phyloP scores from a whole-genome alignment of 805 yeast genomes.

The Candida multigemmis region DNA sequence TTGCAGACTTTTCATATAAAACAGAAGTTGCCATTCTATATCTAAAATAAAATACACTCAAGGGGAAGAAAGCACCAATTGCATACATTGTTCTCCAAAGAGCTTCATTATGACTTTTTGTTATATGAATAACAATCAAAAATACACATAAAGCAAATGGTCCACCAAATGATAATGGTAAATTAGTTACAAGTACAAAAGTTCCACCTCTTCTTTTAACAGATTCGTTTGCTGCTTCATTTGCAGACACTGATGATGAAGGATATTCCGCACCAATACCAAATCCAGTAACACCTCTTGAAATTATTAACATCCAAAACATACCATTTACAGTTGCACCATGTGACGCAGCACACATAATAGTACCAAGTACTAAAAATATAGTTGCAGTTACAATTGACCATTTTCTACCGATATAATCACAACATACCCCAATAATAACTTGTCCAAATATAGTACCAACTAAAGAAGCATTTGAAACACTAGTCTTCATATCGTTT shows the following conservation, averaged over 20 bases:
- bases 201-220: slow-evolving; percentile 56
- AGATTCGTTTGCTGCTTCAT: slow-evolving; percentile 67
- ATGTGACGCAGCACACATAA: slow-evolving; percentile 62
- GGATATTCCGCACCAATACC: slow-evolving; percentile 78
- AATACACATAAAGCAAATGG: slow-evolving; percentile 67
- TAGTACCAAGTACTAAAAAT: slow-evolving; percentile 54
- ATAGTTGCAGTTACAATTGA: slow-evolving; percentile 60
- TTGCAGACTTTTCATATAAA: slow-evolving; percentile 56
- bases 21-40: slow-evolving; percentile 59
- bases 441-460: slow-evolving; percentile 69
- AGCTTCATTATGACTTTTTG: slow-evolving; percentile 37
- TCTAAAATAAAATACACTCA: slow-evolving; percentile 64
- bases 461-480: slow-evolving; percentile 59
- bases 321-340: slow-evolving; percentile 51
- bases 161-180: slow-evolving; percentile 69
- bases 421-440: slow-evolving; percentile 54
- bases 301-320: slow-evolving; percentile 72
- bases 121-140: slow-evolving; percentile 56
- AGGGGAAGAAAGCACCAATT: slow-evolving; percentile 60
- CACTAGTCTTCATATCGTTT: slow-evolving; percentile 46
- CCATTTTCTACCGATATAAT: slow-evolving; percentile 60
- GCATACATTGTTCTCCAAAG: slow-evolving; percentile 68
- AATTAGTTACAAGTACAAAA: slow-evolving; percentile 59
- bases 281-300: slow-evolving; percentile 68
- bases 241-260: slow-evolving; percentile 57